Percentiles rank a stretch among this genome's conserved stretches.
phyloP scores from a whole-genome alignment of 306 rosid genomes.

The Casuarina equisetifolia region DNA sequence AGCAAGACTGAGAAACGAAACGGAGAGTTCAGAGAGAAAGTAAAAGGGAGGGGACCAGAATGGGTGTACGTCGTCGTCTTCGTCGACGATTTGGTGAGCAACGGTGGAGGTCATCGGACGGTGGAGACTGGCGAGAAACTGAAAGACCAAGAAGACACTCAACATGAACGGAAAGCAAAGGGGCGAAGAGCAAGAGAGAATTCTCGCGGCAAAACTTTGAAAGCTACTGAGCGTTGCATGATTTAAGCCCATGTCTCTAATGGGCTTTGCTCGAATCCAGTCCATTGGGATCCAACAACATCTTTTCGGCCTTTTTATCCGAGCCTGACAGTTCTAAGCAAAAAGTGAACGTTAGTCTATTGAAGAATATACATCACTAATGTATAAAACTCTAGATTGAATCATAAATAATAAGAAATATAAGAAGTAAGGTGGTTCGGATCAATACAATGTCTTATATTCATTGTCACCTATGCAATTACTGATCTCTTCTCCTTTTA shows the following conservation, averaged over 20 bases:
- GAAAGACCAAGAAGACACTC: background rate
- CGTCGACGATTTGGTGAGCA: conserved; percentile 40
- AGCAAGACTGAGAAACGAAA: background rate
- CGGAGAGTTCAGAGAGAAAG: background rate
- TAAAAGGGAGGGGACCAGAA: background rate
- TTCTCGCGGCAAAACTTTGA: conserved; percentile 32
- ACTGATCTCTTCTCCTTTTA: no score
- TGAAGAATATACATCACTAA: no score
- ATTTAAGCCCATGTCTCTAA: background rate
- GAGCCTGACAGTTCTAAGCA: no score
- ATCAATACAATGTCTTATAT: no score
- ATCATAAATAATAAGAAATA: no score
- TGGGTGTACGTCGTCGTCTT: conserved; percentile 56
- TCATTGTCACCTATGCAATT: no score
- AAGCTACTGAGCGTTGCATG: background rate
- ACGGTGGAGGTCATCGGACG: conserved; percentile 46
- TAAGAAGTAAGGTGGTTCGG: no score
- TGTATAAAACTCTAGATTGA: no score
- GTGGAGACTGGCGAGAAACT: background rate
- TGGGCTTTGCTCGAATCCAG: conserved; percentile 1
- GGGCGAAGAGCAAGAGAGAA: background rate
- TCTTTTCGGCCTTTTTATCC: no score
- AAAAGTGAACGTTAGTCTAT: no score
- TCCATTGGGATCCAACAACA: background rate
- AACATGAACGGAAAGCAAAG: background rate